phyloP scores from a whole-genome alignment of 106 monocot genomes.

The Apostasia ramifera region DNA sequence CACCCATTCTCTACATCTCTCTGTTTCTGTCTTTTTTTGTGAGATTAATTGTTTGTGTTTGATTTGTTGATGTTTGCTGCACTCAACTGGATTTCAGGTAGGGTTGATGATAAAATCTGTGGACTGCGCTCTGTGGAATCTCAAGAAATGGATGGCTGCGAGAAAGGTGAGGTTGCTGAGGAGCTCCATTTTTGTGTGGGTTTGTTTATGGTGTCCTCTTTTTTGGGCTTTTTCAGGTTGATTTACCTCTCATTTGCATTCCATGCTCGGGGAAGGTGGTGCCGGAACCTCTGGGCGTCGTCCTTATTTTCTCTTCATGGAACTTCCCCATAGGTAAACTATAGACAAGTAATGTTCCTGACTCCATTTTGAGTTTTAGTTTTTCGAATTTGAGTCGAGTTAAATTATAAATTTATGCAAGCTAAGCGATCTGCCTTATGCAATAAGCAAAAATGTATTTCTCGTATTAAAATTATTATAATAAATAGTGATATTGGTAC shows the following conservation, averaged over 20 bases:
- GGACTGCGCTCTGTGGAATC: conserved; percentile 27
- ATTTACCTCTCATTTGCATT: conserved; percentile 32
- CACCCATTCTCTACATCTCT: no score
- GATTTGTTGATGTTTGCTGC: background rate
- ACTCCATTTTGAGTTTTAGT: background rate
- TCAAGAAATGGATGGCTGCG: conserved; percentile 73
- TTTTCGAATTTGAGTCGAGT: background rate
- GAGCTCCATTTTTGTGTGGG: no score
- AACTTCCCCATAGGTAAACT: conserved; percentile 70
- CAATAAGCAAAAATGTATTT: no score
- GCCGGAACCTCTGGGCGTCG: conserved; percentile 72
- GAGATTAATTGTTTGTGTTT: no score
- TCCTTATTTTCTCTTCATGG: conserved; percentile 79
- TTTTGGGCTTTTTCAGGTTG: conserved; percentile 27
- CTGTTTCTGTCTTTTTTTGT: background rate
- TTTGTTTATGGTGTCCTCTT: no score
- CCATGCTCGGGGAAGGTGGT: conserved; percentile 42
- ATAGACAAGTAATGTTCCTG: no score
- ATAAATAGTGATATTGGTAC: no score
- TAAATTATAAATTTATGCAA: no score
- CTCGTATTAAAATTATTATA: no score
- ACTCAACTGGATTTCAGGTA: conserved; percentile 24
- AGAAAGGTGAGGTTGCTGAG: conserved; percentile 22
- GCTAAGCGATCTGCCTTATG: no score
- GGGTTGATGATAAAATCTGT: conserved; percentile 62